These are phyloP conservation scores for Fereydounia khargensis DNA, from an alignment of 1,284 basidiomycete genomes.

Conservation along the genomic window DNA sequence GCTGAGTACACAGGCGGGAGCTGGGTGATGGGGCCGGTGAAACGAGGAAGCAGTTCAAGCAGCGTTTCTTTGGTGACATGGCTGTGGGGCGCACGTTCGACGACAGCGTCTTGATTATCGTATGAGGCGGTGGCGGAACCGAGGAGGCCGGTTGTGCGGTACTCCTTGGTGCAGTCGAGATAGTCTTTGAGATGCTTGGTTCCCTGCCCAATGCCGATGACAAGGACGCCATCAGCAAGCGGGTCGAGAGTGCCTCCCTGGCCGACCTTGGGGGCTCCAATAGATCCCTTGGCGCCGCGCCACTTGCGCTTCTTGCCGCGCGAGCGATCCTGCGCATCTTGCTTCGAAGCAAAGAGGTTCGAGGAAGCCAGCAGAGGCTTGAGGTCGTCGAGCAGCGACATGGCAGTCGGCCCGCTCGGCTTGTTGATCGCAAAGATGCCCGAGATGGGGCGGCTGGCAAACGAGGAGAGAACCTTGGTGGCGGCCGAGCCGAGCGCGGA, in stretches of 20 bases:
- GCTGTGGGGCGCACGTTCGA: constrained; percentile 67
- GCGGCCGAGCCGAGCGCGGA: too few species aligned
- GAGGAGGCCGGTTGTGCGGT: constrained; percentile 82
- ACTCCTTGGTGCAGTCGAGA: constrained; percentile 83
- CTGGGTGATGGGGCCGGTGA: constrained; percentile 84
- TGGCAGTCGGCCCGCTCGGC: constrained; percentile 83
- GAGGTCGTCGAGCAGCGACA: constrained; percentile 82
- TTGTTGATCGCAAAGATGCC: constrained; percentile 80
- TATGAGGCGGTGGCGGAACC: constrained; percentile 94
- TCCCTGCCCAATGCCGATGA: constrained; percentile 83
- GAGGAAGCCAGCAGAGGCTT: constrained; percentile 78
- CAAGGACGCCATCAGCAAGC: constrained; percentile 83
- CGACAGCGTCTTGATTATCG: constrained; percentile 71
- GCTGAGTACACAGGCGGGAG: constrained; percentile 73
- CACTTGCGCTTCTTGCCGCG: constrained; percentile 40
- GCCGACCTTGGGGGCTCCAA: constrained; percentile 68
- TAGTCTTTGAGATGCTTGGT: constrained; percentile 86
- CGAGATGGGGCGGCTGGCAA: constrained; percentile 65
- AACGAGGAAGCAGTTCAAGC: constrained; percentile 68
- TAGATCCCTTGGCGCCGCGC: constrained; percentile 17
- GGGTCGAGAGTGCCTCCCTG: constrained; percentile 96
- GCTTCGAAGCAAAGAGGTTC: constrained; percentile 71
- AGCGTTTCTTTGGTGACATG: constrained; percentile 68
- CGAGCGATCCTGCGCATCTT: constrained; percentile 39
- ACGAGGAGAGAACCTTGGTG: too few species aligned